phyloP scores from a whole-genome alignment of 768 basidiomycete genomes.

The Kwoniella sp. region DNA sequence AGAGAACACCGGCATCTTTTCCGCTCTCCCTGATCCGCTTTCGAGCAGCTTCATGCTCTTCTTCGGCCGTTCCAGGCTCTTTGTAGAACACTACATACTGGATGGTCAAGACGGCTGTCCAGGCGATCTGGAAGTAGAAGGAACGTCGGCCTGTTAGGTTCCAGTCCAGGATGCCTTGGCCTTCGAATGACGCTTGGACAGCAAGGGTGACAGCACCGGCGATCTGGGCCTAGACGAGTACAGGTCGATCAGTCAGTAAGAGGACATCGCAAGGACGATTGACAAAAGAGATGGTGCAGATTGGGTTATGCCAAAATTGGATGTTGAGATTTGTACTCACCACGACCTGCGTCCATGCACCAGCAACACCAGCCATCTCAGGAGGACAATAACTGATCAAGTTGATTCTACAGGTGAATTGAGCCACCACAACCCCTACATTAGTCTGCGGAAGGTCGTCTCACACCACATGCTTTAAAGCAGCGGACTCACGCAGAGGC shows the following conservation, averaged over 20 bases:
- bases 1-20: constrained; percentile 30
- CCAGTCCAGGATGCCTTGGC: constrained; percentile 41
- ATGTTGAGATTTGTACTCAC: not conserved
- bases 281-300: too few species aligned
- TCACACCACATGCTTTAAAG: too few species aligned
- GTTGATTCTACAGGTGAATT: constrained; percentile 20
- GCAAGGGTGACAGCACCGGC: constrained; percentile 49
- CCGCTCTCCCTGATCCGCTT: constrained; percentile 38
- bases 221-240: constrained; percentile 26
- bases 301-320: too few species aligned
- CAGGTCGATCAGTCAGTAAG: not conserved
- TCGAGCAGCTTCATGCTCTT: constrained; percentile 42
- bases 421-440: too few species aligned
- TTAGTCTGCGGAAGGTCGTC: too few species aligned
- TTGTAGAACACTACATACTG: constrained; percentile 44
- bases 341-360: constrained; percentile 47
- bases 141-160: constrained; percentile 32
- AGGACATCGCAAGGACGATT: too few species aligned
- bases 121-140: constrained; percentile 47
- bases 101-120: constrained; percentile 31
- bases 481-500: constrained; percentile 13
- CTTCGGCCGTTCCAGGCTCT: constrained; percentile 38
- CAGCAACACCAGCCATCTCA: constrained; percentile 47
- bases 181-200: constrained; percentile 50
- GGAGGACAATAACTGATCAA: constrained; percentile 50